Percentiles rank a stretch among this genome's conserved stretches.
These are phyloP conservation scores for Aspergillus leporis DNA, from an alignment of 495 filamentous ascomycete genomes.

Conservation along the genomic window DNA sequence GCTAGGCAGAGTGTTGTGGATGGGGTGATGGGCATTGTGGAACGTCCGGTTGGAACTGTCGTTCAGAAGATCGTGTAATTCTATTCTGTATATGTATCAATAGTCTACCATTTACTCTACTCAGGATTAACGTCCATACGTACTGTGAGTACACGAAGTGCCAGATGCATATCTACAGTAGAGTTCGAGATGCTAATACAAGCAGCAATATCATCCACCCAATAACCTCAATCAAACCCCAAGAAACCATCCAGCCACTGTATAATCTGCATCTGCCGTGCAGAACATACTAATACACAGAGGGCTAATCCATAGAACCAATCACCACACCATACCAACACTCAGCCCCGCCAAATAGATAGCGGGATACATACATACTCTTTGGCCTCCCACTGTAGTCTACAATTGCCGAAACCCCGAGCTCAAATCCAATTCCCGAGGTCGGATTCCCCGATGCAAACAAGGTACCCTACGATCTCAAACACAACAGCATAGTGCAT, in stretches of 20 bases:
- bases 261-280: too few relatives aligned
- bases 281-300: not conserved
- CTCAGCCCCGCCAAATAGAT: not conserved
- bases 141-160: too few relatives aligned
- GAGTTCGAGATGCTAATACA: not conserved
- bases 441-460: too few relatives aligned
- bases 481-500: not conserved
- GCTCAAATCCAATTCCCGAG: too few relatives aligned
- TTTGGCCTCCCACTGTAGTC: not conserved
- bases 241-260: too few relatives aligned
- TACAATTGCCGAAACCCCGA: too few relatives aligned
- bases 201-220: not conserved
- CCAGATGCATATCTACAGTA: not conserved
- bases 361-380: not conserved
- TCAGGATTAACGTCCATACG: not conserved
- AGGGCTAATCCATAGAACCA: not conserved
- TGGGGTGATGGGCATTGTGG: constrained; percentile 83
- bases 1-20: constrained; percentile 82
- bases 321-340: not conserved
- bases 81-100: not conserved
- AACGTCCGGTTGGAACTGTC: constrained; percentile 84
- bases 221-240: too few relatives aligned
- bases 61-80: constrained; percentile 64
- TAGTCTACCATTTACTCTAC: not conserved
- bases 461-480: too few relatives aligned